Evolutionary conservation across 2,329 filamentous ascomycete species (phyloP), one percentile per base, ranked within the genome.

Genomic region (Fonsecaea pugnacius): DNA sequence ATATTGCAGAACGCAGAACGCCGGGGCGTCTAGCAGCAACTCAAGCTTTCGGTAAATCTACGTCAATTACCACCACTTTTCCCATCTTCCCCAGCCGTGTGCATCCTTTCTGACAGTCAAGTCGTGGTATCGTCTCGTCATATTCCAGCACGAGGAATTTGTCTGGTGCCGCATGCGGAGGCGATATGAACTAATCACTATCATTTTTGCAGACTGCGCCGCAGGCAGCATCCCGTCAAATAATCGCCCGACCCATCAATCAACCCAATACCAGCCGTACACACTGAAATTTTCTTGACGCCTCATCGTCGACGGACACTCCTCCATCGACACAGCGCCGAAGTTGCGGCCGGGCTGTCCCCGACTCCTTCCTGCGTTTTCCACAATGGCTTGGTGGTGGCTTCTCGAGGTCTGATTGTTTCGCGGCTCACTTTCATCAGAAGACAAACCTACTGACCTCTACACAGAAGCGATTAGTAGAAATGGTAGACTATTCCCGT

Each of bases 321-420:
- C 2, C 43, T 48, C 9, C 18, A 14, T 21, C 43, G 24, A 5
- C 21, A 24, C 24, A 27, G 24, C 21, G 9, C 10, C 43, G 9
- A 48, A 27, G 43, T 12, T 48, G 18, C 21, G 43, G 18, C 10
- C 21, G 18, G 43, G 10, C 43, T 48, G 21, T 48, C 9, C 16
- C 43, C 9, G 10, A 24, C 21, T 9, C 3, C 10, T 27, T 7
- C 9, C 21, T 30, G 27, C 27, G 27, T 30, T 27, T 48, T 4
- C 18, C 43, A 14, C 43, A 18, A 48, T 48, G 43, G 18, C 43
- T 24, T 48, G 43, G 43, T 48, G 43, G 43, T 68, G 65, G 69
- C 32, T 68, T 36, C 32, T 70, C 27, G 69, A 70, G 66, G 69
- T 69, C 55, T 51, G 69, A 61, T 35, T 48, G 21, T 21, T 51